Evolutionary conservation across 768 basidiomycete genomes (phyloP), one percentile per base, ranked within the genome.

Genomic region (Lentinula guzmanii): DNA sequence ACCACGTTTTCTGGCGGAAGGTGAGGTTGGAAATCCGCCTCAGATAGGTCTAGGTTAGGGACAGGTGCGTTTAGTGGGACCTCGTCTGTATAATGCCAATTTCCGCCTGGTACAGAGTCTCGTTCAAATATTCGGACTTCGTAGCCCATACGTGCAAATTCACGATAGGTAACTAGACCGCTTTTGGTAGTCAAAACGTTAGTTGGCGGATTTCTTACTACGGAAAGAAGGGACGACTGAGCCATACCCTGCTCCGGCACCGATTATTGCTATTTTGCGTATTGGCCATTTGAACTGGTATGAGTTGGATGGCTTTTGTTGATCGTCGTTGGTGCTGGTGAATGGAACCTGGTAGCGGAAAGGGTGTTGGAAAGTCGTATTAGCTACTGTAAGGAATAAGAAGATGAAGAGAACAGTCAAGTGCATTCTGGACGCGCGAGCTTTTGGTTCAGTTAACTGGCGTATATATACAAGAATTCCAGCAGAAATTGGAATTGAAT

Each of bases 21-120:
- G 5, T 72, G 71, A 1, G 77, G 76, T 18, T 61, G 68, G 56
- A 68, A 79, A 62, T 77, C 77, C 1, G 68, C 74, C 4, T 72
- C 61, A 0, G 68, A 61, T 8, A 72, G 66, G 57, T 72, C 70
- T 2, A 62, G 66, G 58, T 74, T 75, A 4, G 76, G 78, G 15
- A 79, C 68, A 15, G 76, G 72, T 1, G 75, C 71, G 53, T 74
- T 66, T 4, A 71, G 61, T 2, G 77, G 71, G 1, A 63, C 65
- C 58, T 77, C 73, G 6, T 77, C 76, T 7, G 75, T 75, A 52
- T 77, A 78, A 61, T 76, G 76, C 78, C 78, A 79, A 60, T 74
- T 76, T 8, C 76, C 77, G 3, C 77, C 76, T 1, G 78, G 76
- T 0, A 70, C 56, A 31, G 66, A 60, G 62, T 78, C 78, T n/a